phyloP scores from a whole-genome alignment of 768 basidiomycete genomes.

The Podaxis rugospora region DNA sequence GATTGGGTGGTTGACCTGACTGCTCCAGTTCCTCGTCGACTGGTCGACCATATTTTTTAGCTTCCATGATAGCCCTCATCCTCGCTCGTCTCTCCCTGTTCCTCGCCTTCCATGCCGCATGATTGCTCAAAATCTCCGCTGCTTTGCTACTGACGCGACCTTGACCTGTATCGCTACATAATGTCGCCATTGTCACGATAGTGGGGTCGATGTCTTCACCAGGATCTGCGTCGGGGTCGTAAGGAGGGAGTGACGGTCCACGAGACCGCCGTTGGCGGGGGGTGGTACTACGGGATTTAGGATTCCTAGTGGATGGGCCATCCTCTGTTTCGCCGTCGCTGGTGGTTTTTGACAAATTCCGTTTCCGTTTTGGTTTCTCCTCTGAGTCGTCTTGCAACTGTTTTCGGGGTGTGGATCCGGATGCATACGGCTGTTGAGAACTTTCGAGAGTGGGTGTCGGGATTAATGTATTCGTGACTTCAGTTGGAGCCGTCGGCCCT shows the following conservation, averaged over 20 bases:
- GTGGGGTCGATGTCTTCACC: constrained; percentile 84
- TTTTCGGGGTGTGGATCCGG: background rate
- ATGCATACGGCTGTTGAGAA: background rate
- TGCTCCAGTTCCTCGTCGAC: constrained; percentile 39
- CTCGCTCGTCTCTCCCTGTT: constrained; percentile 63
- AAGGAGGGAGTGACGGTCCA: constrained; percentile 48
- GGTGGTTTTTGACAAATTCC: constrained; percentile 12
- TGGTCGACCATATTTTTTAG: constrained; percentile 67
- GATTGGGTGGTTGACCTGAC: constrained; percentile 12
- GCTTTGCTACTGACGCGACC: constrained; percentile 80
- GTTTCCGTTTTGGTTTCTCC: constrained; percentile 17
- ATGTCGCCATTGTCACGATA: constrained; percentile 72
- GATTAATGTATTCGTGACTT: background rate
- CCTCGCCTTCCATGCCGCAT: constrained; percentile 65
- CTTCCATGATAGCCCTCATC: constrained; percentile 61
- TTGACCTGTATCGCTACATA: constrained; percentile 75
- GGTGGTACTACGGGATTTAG: constrained; percentile 25
- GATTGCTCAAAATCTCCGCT: constrained; percentile 63
- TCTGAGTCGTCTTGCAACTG: background rate
- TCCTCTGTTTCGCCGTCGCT: constrained; percentile 14
- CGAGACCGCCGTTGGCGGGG: constrained; percentile 36
- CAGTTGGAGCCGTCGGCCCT: background rate
- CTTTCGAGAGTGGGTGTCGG: background rate
- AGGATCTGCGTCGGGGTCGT: constrained; percentile 56
- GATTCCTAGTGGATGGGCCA: constrained; percentile 9